These are phyloP conservation scores for Clarkia xantiana DNA, from an alignment of 345 rosid species.

Conservation along the genomic window DNA sequence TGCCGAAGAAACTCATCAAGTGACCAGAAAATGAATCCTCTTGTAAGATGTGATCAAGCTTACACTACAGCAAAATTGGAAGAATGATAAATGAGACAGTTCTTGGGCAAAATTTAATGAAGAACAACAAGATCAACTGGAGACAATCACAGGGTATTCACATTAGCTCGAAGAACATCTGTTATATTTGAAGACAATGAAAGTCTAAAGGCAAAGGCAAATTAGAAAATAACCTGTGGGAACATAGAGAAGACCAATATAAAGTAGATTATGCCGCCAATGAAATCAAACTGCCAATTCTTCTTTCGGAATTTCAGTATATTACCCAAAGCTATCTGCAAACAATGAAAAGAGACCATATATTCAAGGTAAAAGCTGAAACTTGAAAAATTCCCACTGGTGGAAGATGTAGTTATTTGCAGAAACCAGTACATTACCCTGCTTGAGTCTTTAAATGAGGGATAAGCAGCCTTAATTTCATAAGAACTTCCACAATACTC, in stretches of 20 bases:
- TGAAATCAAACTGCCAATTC: constrained; percentile 98
- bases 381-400: neutral
- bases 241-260: constrained; percentile 77
- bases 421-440: constrained; percentile 31
- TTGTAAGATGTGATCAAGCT: constrained; percentile 74
- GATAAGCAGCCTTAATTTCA: constrained; percentile 78
- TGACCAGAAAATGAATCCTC: constrained; percentile 86
- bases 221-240: constrained; percentile 71
- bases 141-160: neutral
- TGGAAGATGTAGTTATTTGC: too few relatives aligned
- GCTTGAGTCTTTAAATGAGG: constrained; percentile 94
- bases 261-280: constrained; percentile 94
- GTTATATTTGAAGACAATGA: too few relatives aligned
- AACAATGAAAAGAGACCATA: constrained; percentile 5
- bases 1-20: constrained; percentile 66
- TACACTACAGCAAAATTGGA: constrained; percentile 43
- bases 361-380: constrained; percentile 5
- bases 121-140: constrained; percentile 1
- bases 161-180: neutral
- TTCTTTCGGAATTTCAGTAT: constrained; percentile 96
- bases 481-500: constrained; percentile 46
- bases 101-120: neutral
- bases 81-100: constrained; percentile 2
- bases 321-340: constrained; percentile 96
- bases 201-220: too few relatives aligned